Evolutionary conservation across 73 alveolate species (phyloP), one percentile per base, ranked within the genome.

Genomic region (Diophrys appendiculata): DNA sequence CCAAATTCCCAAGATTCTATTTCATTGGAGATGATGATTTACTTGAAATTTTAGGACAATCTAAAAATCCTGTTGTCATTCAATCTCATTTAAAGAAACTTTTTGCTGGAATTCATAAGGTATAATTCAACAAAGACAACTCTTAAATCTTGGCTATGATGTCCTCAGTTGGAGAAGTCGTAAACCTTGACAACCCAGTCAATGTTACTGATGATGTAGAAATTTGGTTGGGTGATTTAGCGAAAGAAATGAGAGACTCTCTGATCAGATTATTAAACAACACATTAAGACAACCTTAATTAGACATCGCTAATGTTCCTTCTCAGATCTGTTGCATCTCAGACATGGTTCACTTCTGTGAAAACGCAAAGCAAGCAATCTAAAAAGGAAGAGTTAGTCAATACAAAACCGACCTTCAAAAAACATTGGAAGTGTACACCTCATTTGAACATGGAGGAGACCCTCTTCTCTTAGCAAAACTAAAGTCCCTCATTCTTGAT

Each of bases 11-110:
- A 0, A 95, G 99, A 77, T 92, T 98, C 93, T 98, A 98, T 78
- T 98, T 98, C 89, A 96, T 98, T 75, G 99, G 99, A 54, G 99
- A 98, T 90, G 99, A 98, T 86, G 99, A 98, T 87, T 83, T 98
- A 71, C 93, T 98, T 29, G 99, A 98, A 90, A 97, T 98, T 89
- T 93, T 98, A 54, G 99, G 99, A 43, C 94, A 97, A 78, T 94
- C 99, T 54, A 90, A 96, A 81, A 98, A 98, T 83, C 99, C 99
- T 18, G 95, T 80, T 56, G 99, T 98, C 29, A 98, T 98, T 90
- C 96, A 98, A 82, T 93, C 97, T 86, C 99, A 98, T 92, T 93
- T 98, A 67, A 98, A 97, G 95, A 98, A 98, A 83, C 94, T 98
- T 55, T 98, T 96, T 86, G 98, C 99, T 14, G 99, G 99, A 23